Base-by-base conservation (phyloP, 116 monocot genomes). In the Iris pallida region DNA sequence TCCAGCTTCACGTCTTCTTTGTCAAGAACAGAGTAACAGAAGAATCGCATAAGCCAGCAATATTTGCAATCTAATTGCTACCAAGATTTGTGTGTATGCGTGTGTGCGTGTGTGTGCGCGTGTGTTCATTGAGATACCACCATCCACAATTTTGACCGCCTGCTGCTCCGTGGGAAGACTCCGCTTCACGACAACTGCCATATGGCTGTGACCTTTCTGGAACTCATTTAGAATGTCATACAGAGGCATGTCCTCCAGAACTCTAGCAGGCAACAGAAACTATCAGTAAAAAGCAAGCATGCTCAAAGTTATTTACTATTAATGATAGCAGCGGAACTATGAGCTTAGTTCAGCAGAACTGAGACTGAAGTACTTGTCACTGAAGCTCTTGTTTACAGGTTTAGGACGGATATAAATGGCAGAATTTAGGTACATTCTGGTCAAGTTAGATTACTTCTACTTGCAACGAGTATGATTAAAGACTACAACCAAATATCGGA, bases 181-280 rank as follows among this genome's bases (percentile, higher is more conserved):
- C 71, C 54, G 78, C 53, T 61, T 84, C 42, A 81, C 56, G 8
- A 85, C 85, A 15, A 81, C 81, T 44, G 85, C 75, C 85, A 85
- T 81, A 63, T 85, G 85, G 77, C 95, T 95, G 70, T 95, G 90
- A 10, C 97, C 97, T 71, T 97, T 92, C 65, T 97, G 97, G 59
- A 92, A 97, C 69, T 97, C 97, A 51, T 97, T 97, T 17, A 97
- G 77, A 55, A 97, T 92, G 73, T 92, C 97, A 73, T 97, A 97
- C n/a, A 97, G 73, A 71, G 97, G 97, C 85, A 87, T 82, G 68
- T 85, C 79, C 76, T 92, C 97, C 4, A 68, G 56, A 70, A 97
- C 85, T 74, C 97, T 97, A 48, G 42, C 16, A 76, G 68, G 47
- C 60, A 70, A 57, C 4, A 54, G 51, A 59, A 53, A 20, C n/a